Base-by-base conservation (phyloP, 176 grass and related monocot species). In the Hordeum marinum region DNA sequence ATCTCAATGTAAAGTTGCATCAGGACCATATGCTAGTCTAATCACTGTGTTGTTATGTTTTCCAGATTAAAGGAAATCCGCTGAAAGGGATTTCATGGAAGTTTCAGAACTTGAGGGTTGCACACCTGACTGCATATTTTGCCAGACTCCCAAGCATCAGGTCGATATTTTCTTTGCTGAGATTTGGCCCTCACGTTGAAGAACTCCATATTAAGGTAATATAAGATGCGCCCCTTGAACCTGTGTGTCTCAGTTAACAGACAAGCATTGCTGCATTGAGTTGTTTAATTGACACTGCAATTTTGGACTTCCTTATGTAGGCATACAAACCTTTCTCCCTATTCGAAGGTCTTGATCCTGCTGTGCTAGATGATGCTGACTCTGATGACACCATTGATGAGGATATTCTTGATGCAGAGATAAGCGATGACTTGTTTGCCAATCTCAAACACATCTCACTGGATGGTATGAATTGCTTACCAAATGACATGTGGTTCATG, bases 121-220 rank as follows among this genome's bases (percentile, higher is more conserved):
- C 26, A 32, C 3, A 18, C 10, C 17, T 80, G 26, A 48, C 7
- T 6, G 29, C 21, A 68, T 21, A 52, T 52, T 67, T 80, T 67
- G 42, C 36, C 40, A 67, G 35, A 15, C 20, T 80, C 26, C 31
- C 27, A 67, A 81, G 79, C 27, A 80, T 67, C 31, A 48, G 45
- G 42, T 67, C 78, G 20, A 80, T 67, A 32, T 50, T 80, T 50
- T 67, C 78, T 23, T 32, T 80, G n/a, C 41, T 67, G 62, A 45
- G 18, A 5, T 50, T 43, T 67, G 78, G 26, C 64, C 62, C 62
- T 48, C 18, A 13, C 41, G 15, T 67, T 52, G 62, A 50, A 67
- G 5, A 34, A 67, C 43, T 81, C 13, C 0, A 24, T 10, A 67
- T 81, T 32, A 6, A 50, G 41, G 78, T 66, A 80, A 80, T 46